Percentiles rank a stretch among this genome's conserved stretches.
These are phyloP conservation scores for Hypseocharis bilobata DNA, from an alignment of 441 rosid genomes.

Conservation along the genomic window DNA sequence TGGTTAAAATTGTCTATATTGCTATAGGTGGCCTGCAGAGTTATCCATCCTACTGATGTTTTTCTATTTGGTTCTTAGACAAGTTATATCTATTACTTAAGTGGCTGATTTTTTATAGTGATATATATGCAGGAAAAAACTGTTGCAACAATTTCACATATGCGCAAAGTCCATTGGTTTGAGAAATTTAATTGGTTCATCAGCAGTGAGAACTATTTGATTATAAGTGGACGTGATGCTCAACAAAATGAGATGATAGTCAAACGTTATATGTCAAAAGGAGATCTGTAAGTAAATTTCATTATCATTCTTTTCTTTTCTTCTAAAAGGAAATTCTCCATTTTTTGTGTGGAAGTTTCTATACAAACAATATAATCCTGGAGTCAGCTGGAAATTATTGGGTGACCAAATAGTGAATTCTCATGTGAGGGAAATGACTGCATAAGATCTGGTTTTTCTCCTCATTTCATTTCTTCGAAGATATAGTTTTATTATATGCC, in stretches of 20 bases:
- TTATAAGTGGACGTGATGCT: constrained; percentile 93
- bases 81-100: neutral
- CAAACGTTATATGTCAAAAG: constrained; percentile 96
- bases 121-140: constrained; percentile 59
- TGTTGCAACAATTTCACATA: constrained; percentile 78
- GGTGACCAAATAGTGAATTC: neutral
- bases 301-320: too few relatives aligned
- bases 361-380: too few relatives aligned
- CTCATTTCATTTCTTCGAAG: too few relatives aligned
- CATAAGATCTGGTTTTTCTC: neutral
- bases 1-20: neutral
- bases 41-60: too few relatives aligned
- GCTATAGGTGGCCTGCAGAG: too few relatives aligned
- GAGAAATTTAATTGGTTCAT: constrained; percentile 97
- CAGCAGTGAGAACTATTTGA: constrained; percentile 85
- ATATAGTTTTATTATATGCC: too few relatives aligned
- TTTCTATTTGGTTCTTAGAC: neutral
- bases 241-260: constrained; percentile 97
- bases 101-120: constrained; percentile 9
- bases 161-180: constrained; percentile 97
- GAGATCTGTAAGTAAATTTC: constrained; percentile 68
- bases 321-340: too few relatives aligned
- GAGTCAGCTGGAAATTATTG: too few relatives aligned
- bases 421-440: neutral
- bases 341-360: too few relatives aligned